phyloP scores from a whole-genome alignment of 805 yeast genomes.

The Ascoidea asiatica region DNA sequence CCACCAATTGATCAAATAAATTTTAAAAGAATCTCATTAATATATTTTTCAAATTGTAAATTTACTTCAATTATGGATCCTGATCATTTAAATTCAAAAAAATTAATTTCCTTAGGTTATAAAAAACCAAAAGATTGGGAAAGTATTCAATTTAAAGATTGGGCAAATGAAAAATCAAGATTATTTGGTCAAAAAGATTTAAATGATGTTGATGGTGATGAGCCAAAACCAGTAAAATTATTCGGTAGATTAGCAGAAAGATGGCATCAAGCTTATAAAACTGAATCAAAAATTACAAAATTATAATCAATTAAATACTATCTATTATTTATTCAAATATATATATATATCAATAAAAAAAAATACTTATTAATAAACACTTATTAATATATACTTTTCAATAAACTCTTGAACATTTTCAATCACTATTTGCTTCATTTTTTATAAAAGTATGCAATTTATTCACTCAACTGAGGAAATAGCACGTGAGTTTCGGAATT shows the following conservation, averaged over 20 bases:
- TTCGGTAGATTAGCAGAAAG: constrained; percentile 6
- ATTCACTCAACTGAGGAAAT: too few relatives aligned
- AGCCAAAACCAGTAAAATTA: constrained; percentile 5
- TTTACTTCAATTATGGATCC: constrained; percentile 19
- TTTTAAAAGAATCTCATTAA: constrained; percentile 18
- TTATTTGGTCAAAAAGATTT: constrained; percentile 10
- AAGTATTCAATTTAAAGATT: constrained; percentile 18
- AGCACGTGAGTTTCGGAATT: too few relatives aligned
- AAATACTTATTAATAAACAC: too few relatives aligned
- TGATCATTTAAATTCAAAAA: constrained; percentile 16
- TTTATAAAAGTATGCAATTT: too few relatives aligned
- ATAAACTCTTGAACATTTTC: too few relatives aligned
- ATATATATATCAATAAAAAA: too few relatives aligned
- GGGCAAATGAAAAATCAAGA: constrained; percentile 19
- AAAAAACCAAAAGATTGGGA: constrained; percentile 19
- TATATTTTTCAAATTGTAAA: constrained; percentile 20
- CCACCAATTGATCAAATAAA: constrained; percentile 20
- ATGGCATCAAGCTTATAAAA: constrained; percentile 2
- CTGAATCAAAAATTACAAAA: too few relatives aligned
- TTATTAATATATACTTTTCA: too few relatives aligned
- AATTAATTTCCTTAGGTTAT: constrained; percentile 16
- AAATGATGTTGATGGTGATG: constrained; percentile 5
- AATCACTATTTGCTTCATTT: too few relatives aligned
- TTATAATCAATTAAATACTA: too few relatives aligned
- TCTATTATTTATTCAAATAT: too few relatives aligned